These are phyloP conservation scores for Spergularia marina DNA, from an alignment of 148 eudicot species.

Conservation along the genomic window DNA sequence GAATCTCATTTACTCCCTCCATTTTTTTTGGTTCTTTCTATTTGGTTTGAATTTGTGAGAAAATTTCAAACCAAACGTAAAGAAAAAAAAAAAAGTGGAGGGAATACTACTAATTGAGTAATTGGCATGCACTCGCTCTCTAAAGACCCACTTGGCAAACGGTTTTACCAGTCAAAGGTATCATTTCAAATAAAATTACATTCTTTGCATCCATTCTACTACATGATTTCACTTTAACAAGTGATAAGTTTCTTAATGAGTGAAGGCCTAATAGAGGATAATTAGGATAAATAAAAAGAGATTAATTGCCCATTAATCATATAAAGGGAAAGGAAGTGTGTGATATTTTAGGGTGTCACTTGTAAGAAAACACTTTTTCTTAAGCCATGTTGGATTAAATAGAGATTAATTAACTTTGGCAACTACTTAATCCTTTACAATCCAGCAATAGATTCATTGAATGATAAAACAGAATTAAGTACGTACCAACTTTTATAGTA, in stretches of 20 bases:
- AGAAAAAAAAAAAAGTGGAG: too few relatives aligned
- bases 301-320: not conserved
- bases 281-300: not conserved
- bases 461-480: not conserved
- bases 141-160: too few relatives aligned
- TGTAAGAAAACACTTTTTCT: not conserved
- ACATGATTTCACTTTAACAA: not conserved
- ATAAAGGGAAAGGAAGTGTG: not conserved
- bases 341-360: not conserved
- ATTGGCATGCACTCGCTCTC: too few relatives aligned
- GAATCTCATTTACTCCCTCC: too few relatives aligned
- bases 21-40: too few relatives aligned
- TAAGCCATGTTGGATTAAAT: conserved; percentile 8
- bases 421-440: not conserved
- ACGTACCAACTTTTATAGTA: too few relatives aligned
- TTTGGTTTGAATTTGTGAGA: too few relatives aligned
- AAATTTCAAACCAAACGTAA: too few relatives aligned
- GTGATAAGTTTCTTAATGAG: not conserved
- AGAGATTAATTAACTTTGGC: not conserved
- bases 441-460: conserved; percentile 15
- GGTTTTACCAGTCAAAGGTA: not conserved
- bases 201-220: conserved; percentile 17
- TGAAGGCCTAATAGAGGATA: not conserved
- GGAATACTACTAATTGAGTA: too few relatives aligned
- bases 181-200: not conserved